phyloP scores from a whole-genome alignment of 768 basidiomycete genomes.

The Auriscalpium orientale region DNA sequence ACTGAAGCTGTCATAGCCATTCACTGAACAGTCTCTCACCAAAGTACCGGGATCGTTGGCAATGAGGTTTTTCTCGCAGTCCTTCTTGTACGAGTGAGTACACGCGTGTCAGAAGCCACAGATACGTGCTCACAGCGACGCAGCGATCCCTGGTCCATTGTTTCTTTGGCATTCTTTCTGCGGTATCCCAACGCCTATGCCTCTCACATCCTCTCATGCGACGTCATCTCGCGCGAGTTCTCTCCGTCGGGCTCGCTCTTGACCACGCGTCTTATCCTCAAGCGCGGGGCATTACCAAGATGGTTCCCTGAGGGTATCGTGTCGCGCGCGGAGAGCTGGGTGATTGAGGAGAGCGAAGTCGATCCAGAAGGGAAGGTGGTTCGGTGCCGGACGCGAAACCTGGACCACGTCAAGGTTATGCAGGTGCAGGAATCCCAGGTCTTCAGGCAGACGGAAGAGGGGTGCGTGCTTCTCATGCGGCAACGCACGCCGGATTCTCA shows the following conservation, averaged over 20 bases:
- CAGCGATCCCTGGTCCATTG: constrained; percentile 91
- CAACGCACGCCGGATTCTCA: neutral
- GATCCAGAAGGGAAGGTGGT: constrained; percentile 76
- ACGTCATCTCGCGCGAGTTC: constrained; percentile 81
- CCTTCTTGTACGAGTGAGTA: constrained; percentile 50
- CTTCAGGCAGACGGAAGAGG: constrained; percentile 60
- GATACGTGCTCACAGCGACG: constrained; percentile 7
- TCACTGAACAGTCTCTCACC: neutral
- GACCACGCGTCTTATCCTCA: constrained; percentile 88
- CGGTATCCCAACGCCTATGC: constrained; percentile 96
- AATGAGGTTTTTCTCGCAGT: constrained; percentile 50
- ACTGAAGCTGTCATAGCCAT: too few species aligned
- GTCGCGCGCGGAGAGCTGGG: constrained; percentile 85
- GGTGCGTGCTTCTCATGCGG: constrained; percentile 33
- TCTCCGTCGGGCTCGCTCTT: constrained; percentile 67
- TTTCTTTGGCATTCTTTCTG: constrained; percentile 88
- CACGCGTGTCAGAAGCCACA: neutral
- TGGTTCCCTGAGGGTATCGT: constrained; percentile 87
- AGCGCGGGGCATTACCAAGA: constrained; percentile 82
- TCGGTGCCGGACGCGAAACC: constrained; percentile 75
- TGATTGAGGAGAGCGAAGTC: constrained; percentile 91
- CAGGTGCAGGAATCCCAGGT: constrained; percentile 79
- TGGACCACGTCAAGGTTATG: constrained; percentile 94
- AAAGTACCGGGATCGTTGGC: constrained; percentile 30
- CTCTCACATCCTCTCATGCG: constrained; percentile 88